A percentile compares a stretch with the other conserved stretches of the same genome.
These are phyloP conservation scores for Pythium rhizo-oryzae DNA, from an alignment of 352 stramenopile genomes.

Conservation along the genomic window DNA sequence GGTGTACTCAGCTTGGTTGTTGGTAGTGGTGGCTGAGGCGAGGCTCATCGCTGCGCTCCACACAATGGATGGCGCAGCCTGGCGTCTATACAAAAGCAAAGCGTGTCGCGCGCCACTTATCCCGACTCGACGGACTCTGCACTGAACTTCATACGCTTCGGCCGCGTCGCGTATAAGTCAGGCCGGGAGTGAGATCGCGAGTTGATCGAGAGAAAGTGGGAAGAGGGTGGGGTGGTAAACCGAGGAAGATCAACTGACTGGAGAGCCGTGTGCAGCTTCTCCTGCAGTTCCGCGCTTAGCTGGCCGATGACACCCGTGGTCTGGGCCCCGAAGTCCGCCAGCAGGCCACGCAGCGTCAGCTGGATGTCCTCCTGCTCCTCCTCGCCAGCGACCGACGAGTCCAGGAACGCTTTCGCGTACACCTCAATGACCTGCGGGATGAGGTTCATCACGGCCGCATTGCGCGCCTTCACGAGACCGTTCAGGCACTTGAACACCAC, in stretches of 20 bases:
- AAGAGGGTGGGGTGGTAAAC: background rate
- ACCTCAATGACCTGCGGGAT: slow-evolving; percentile 80
- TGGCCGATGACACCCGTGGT: slow-evolving; percentile 79
- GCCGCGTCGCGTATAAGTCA: background rate
- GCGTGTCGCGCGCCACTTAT: background rate
- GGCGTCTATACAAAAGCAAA: slow-evolving; percentile 22
- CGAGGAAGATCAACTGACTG: slow-evolving; percentile 16
- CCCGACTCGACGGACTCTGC: background rate
- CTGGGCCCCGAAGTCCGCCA: slow-evolving; percentile 71
- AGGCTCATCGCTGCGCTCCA: background rate
- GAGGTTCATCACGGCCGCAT: slow-evolving; percentile 71
- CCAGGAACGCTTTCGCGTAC: slow-evolving; percentile 73
- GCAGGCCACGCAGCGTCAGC: slow-evolving; percentile 61
- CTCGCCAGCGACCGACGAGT: slow-evolving; percentile 70
- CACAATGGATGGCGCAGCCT: background rate
- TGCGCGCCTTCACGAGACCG: slow-evolving; percentile 90
- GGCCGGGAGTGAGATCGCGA: no score
- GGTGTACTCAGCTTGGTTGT: no score
- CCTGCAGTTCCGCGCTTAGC: slow-evolving; percentile 74
- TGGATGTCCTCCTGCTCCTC: slow-evolving; percentile 78
- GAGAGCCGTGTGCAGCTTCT: slow-evolving; percentile 40
- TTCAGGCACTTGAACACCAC: slow-evolving; percentile 95
- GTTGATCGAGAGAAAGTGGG: no score
- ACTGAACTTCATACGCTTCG: slow-evolving; percentile 8
- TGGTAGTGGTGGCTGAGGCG: background rate